These are phyloP conservation scores for Epichloe hybrida DNA, from an alignment of 2,329 filamentous ascomycete species.

Conservation along the genomic window DNA sequence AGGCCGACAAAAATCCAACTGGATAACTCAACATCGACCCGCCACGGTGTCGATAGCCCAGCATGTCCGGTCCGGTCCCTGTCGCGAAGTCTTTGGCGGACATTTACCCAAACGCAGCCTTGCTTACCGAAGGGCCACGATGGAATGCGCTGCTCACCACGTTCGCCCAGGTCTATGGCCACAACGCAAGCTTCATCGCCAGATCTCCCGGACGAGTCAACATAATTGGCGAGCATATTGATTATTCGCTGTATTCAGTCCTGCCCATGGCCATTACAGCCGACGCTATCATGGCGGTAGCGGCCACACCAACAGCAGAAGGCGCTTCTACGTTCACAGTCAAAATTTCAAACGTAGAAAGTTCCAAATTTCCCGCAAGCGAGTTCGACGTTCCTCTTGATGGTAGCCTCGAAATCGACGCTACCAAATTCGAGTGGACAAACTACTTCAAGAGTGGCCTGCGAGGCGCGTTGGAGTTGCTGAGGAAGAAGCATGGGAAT, in stretches of 20 bases:
- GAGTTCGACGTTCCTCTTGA: constrained; percentile 58
- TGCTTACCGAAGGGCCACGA: constrained; percentile 52
- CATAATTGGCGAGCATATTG: constrained; percentile 98
- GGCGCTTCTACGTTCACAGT: constrained; percentile 47
- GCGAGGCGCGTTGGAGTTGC: constrained; percentile 63
- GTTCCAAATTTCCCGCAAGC: constrained; percentile 58
- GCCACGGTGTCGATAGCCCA: background rate
- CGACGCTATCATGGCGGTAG: constrained; percentile 79
- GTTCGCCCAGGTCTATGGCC: constrained; percentile 59
- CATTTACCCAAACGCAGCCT: constrained; percentile 67
- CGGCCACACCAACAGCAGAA: constrained; percentile 34
- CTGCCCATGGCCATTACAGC: constrained; percentile 90
- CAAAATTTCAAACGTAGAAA: constrained; percentile 67
- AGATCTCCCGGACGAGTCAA: constrained; percentile 91
- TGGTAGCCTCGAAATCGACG: constrained; percentile 64
- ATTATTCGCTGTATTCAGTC: constrained; percentile 94
- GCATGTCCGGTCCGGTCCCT: constrained; percentile 51
- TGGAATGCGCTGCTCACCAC: constrained; percentile 61
- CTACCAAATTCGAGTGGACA: constrained; percentile 79
- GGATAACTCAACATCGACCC: background rate
- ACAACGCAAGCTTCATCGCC: constrained; percentile 64
- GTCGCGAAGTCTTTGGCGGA: constrained; percentile 61
- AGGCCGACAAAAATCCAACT: too few species aligned
- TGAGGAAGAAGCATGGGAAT: constrained; percentile 52
- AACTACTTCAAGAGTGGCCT: constrained; percentile 97